Base-by-base conservation (phyloP, 1,139 yeast species). In the Candida sp. region DNA sequence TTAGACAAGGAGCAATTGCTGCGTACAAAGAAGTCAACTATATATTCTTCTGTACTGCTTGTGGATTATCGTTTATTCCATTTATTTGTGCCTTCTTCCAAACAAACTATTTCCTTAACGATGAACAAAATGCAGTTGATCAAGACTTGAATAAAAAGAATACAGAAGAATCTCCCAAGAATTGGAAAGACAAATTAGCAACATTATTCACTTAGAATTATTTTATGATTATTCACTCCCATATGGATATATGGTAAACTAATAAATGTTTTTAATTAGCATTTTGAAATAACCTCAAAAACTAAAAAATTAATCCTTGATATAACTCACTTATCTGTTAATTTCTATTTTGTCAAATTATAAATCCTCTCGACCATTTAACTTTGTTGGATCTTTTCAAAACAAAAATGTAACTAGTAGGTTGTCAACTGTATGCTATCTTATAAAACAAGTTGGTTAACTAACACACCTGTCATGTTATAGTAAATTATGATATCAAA, bases 61-160 rank as follows among this genome's bases (percentile, higher is more conserved):
- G 61, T 22, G 66, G 61, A 9, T 49, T 64, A 34, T 53, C 56
- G 25, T 49, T 53, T 23, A 52, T 64, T 34, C 51, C 63, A 42
- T 51, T 66, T 9, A 43, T 63, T 38, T 53, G 48, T 9, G 49
- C 61, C 5, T 54, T 60, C 39, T 61, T 63, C 55, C 72, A 65
- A 45, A 61, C 60, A 39, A 63, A 65, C 49, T 65, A 47, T 50
- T 65, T 56, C 49, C 49, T 66, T 43, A 70, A 69, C 35, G 64
- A 63, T 41, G 49, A 53, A n/a, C 66, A 61, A 37, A 65, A 64
- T 47, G 65, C 64, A 19, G 53, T 63, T 41, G 68, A 63, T 45
- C 11, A 48, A 30, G 50, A 48, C 5, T 41, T 33, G 39, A 48
- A 48, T 33, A 50, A 50, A 33, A 46, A 43, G 27, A 27, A 41